Base-by-base conservation (phyloP, 345 rosid genomes). In the Moringa oleifera region DNA sequence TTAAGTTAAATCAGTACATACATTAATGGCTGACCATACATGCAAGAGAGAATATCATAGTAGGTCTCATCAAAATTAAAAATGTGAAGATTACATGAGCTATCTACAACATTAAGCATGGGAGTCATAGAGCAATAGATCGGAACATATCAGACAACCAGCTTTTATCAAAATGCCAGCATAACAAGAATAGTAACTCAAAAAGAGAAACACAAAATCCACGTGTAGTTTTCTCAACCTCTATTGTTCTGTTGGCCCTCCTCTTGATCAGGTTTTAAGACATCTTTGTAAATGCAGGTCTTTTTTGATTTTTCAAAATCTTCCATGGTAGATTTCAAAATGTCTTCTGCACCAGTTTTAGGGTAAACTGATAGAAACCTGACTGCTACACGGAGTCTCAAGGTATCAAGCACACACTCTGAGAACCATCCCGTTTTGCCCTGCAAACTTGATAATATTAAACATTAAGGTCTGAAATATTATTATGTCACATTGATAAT, bases 371-470 rank as follows among this genome's bases (percentile, higher is more conserved):
- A 82, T 67, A 94, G 75, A 75, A 86, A 91, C 79, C 87, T 83
- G 73, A 88, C 69, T 79, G 87, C 83, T 31, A 89, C 83, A 53
- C 93, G 83, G 64, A 77, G 82, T 73, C 95, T 85, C 62, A 90
- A 73, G 69, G 86, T 77, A 68, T 87, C 96, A 69, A 86, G 85
- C 73, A 81, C 65, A 50, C 80, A 67, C 62, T 75, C 85, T 7
- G 80, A 78, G 77, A 94, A 90, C 99, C 99, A 94, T 66, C 99
- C 97, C 55, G 93, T 81, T 85, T 75, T 85, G 66, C 75, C 76
- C 97, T 94, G 79, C 73, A 64, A 74, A 73, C 55, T 22, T 66
- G 61, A 72, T 55, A 24, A 59, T 57, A 73, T 72, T 22, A 54
- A 57, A 25, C 36, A 46, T 54, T 52, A 59, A 46, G 20, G 12